Conservation (phyloP, 2,329 filamentous ascomycete genomes). For the Colletotrichum lindemuthianum region DNA sequence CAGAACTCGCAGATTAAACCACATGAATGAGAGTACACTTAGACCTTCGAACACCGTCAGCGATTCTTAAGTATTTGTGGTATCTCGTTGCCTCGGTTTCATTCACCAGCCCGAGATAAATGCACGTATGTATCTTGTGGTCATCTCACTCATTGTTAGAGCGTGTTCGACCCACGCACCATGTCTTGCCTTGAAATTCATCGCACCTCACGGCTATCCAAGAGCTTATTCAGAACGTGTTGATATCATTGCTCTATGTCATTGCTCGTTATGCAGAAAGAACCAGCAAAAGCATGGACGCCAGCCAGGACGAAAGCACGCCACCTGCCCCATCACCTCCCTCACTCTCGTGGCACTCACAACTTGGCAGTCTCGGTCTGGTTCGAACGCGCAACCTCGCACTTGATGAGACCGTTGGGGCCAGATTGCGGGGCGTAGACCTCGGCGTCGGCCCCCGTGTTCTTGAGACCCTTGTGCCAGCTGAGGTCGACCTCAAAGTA, state of each 20-base stretch:
- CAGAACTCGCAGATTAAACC: no score
- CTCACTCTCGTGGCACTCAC: neutral
- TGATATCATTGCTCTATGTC: slow-evolving; percentile 19
- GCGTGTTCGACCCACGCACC: no score
- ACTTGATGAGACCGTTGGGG: slow-evolving; percentile 96
- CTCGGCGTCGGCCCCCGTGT: slow-evolving; percentile 94
- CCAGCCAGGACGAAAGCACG: slow-evolving; percentile 17
- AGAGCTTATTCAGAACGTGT: neutral
- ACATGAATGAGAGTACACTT: no score
- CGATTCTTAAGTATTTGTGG: no score
- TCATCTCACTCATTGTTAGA: no score
- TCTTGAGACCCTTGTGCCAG: slow-evolving; percentile 96
- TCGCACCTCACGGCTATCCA: no score
- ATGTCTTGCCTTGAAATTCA: no score
- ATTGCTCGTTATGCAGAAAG: slow-evolving; percentile 32
- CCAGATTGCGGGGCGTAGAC: slow-evolving; percentile 93
- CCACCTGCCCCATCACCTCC: neutral
- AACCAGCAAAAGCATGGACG: slow-evolving; percentile 19
- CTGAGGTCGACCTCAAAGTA: slow-evolving; percentile 98
- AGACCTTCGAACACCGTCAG: no score
- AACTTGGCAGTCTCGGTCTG: slow-evolving; percentile 37
- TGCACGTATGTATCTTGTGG: no score
- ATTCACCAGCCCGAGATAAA: no score
- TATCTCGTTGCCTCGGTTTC: no score
- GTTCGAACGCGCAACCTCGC: slow-evolving; percentile 75